A percentile compares a stretch with the other conserved stretches of the same genome.
Evolutionary conservation across 2,329 filamentous ascomycete species (phyloP).

Genomic region (Aspergillus floridensis): DNA sequence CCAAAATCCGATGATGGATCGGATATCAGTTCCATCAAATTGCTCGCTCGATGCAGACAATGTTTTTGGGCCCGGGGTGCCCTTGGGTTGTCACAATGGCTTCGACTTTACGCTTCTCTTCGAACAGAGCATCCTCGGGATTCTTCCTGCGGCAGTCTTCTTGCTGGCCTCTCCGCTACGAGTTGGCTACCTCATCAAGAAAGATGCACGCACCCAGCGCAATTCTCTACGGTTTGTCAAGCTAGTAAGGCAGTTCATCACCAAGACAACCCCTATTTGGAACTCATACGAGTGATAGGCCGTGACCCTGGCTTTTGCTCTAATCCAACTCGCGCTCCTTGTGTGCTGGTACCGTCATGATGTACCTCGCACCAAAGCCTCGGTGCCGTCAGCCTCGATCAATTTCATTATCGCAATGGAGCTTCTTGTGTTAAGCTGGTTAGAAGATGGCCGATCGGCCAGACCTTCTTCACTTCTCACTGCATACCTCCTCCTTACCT

Average conservation of each 20-base stretch:
- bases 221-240: neutral
- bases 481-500: slow-evolving; percentile 43
- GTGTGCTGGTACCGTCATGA: slow-evolving; percentile 2
- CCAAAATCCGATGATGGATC: too few species aligned
- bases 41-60: slow-evolving; percentile 22
- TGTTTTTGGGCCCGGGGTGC: slow-evolving; percentile 28
- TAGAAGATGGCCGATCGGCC: slow-evolving; percentile 22
- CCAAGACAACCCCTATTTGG: neutral
- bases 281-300: neutral
- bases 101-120: slow-evolving; percentile 35
- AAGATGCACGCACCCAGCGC: neutral
- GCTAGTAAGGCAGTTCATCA: neutral
- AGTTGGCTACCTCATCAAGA: neutral
- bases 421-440: slow-evolving; percentile 8
- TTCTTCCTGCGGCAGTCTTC: slow-evolving; percentile 8
- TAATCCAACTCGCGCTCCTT: slow-evolving; percentile 13
- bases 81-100: slow-evolving; percentile 21
- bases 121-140: slow-evolving; percentile 27
- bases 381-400: slow-evolving; percentile 5
- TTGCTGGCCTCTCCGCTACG: neutral
- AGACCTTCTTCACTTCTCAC: slow-evolving; percentile 26
- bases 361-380: neutral
- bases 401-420: slow-evolving; percentile 4
- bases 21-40: too few species aligned
- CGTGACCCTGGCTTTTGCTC: neutral